Percentiles rank a stretch among this genome's conserved stretches.
These are phyloP conservation scores for Galerina marginata DNA, from an alignment of 768 basidiomycete species.

Conservation along the genomic window DNA sequence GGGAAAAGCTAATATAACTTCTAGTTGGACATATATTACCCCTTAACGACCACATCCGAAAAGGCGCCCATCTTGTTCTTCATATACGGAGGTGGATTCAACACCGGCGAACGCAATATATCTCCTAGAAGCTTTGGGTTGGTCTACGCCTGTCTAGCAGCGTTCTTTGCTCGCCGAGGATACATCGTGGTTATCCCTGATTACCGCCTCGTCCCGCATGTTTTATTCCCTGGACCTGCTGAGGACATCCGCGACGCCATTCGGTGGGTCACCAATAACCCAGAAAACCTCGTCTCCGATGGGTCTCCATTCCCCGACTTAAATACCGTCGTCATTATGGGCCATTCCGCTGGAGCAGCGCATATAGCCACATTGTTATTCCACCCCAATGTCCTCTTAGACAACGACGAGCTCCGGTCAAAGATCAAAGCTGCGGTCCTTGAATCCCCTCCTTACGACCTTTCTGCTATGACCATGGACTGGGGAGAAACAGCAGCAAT, in stretches of 20 bases:
- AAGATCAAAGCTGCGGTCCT: constrained; percentile 53
- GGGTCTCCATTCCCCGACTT: constrained; percentile 43
- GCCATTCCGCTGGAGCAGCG: constrained; percentile 67
- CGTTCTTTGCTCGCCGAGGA: constrained; percentile 65
- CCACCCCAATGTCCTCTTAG: constrained; percentile 39
- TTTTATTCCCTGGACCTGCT: constrained; percentile 57
- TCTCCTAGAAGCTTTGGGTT: constrained; percentile 51
- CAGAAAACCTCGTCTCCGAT: constrained; percentile 32
- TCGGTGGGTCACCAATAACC: constrained; percentile 52
- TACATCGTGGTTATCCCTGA: constrained; percentile 71
- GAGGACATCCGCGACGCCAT: constrained; percentile 68
- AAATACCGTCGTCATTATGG: constrained; percentile 52
- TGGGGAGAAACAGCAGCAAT: constrained; percentile 30
- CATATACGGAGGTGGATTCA: constrained; percentile 72
- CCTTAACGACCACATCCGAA: constrained; percentile 32
- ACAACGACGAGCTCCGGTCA: constrained; percentile 31
- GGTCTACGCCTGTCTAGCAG: constrained; percentile 59
- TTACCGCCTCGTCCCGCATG: constrained; percentile 66
- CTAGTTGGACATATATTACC: constrained; percentile 75
- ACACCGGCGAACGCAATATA: constrained; percentile 52
- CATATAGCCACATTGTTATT: constrained; percentile 53
- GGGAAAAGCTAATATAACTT: background rate
- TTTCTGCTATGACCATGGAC: constrained; percentile 28
- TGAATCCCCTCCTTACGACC: constrained; percentile 51
- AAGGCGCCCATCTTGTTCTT: constrained; percentile 62